Conservation (phyloP, 768 basidiomycete species). For the Kwoniella sp. region DNA sequence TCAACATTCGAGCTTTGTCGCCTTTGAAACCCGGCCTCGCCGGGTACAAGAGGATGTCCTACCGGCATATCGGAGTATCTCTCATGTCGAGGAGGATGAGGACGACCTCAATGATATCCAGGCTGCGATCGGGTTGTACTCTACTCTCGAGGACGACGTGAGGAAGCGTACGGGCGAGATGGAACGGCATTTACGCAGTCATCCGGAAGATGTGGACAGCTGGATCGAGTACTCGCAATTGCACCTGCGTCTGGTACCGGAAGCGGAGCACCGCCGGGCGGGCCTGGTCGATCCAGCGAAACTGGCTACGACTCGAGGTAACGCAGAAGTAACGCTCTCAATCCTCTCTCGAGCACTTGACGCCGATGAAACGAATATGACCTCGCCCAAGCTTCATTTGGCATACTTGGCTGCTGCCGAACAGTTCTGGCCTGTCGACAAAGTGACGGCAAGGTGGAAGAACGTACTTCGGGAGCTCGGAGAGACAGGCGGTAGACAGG, state of each 20-base stretch:
- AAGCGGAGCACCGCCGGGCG: slow-evolving; percentile 24
- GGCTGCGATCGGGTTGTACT: slow-evolving; percentile 14
- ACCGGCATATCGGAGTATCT: slow-evolving; percentile 21
- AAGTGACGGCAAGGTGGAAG: slow-evolving; percentile 53
- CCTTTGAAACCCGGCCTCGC: neutral
- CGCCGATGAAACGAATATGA: slow-evolving; percentile 35
- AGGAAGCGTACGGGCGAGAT: slow-evolving; percentile 19
- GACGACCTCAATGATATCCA: slow-evolving; percentile 15
- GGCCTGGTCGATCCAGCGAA: slow-evolving; percentile 14
- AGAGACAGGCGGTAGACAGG: slow-evolving; percentile 10
- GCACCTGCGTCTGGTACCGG: slow-evolving; percentile 37
- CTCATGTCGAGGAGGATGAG: slow-evolving; percentile 10
- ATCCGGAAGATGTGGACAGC: slow-evolving; percentile 40
- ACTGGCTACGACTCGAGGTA: slow-evolving; percentile 24
- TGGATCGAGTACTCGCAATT: slow-evolving; percentile 54
- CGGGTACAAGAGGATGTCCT: slow-evolving; percentile 1
- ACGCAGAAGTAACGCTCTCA: slow-evolving; percentile 55
- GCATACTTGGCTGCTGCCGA: slow-evolving; percentile 53
- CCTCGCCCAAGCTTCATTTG: slow-evolving; percentile 45
- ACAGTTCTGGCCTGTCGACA: slow-evolving; percentile 50
- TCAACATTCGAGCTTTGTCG: slow-evolving; percentile 4
- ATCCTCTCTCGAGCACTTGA: slow-evolving; percentile 54
- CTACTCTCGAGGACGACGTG: slow-evolving; percentile 26
- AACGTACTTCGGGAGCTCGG: slow-evolving; percentile 37
- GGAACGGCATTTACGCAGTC: slow-evolving; percentile 39